Evolutionary conservation across 768 basidiomycete species (phyloP).

Genomic region (Pleurotus citrinopileatus): DNA sequence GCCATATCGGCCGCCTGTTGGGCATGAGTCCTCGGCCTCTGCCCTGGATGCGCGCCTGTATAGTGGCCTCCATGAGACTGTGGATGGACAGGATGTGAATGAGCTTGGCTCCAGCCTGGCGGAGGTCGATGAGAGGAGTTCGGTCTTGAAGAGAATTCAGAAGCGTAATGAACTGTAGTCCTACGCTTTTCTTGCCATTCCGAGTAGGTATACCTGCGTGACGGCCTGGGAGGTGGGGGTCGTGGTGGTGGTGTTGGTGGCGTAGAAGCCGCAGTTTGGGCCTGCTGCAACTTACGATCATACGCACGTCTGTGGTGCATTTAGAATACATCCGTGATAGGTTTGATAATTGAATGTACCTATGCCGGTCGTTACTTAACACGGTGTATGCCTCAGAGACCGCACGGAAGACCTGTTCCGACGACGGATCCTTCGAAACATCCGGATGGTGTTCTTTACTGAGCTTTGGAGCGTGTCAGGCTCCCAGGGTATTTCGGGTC

Average conservation of each 20-base stretch:
- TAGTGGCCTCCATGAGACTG: conserved; percentile 1
- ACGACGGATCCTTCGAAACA: conserved; percentile 39
- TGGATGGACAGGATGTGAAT: conserved; percentile 4
- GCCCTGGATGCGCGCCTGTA: conserved; percentile 2
- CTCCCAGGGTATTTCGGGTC: background rate
- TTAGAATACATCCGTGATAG: background rate
- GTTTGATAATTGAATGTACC: conserved; percentile 19
- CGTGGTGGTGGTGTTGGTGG: conserved; percentile 5
- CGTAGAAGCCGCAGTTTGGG: conserved; percentile 16
- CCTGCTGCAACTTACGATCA: conserved; percentile 38
- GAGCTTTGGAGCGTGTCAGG: conserved; percentile 11
- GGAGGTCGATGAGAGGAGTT: background rate
- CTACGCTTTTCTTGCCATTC: conserved; percentile 19
- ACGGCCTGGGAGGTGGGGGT: conserved; percentile 15
- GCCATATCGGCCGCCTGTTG: conserved; percentile 5
- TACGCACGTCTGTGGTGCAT: conserved; percentile 37
- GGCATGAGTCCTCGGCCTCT: conserved; percentile 3
- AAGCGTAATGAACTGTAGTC: conserved; percentile 14
- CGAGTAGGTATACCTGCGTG: conserved; percentile 14
- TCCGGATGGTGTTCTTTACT: conserved; percentile 49
- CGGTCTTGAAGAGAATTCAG: conserved; percentile 2
- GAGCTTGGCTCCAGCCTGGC: conserved; percentile 3
- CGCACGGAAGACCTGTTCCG: conserved; percentile 34
- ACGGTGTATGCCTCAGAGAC: conserved; percentile 45
- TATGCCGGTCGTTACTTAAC: conserved; percentile 40